phyloP scores from a whole-genome alignment of 768 basidiomycete species.

The Chalciporus sphaerocephalus region DNA sequence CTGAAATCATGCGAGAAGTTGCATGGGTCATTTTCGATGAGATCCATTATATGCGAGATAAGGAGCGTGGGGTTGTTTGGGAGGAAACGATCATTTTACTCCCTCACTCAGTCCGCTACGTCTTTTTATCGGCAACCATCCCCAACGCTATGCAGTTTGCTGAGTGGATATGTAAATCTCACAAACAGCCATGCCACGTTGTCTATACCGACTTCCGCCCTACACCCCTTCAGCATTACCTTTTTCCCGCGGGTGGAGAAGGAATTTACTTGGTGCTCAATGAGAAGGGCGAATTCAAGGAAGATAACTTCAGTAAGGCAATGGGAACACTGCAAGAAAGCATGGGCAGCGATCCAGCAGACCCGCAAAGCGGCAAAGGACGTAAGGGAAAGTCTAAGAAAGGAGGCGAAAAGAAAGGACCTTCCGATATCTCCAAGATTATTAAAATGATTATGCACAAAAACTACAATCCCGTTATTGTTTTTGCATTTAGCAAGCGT shows the following conservation, averaged over 20 bases:
- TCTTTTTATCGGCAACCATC: slow-evolving; percentile 98
- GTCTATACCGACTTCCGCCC: slow-evolving; percentile 99
- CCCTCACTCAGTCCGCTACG: slow-evolving; percentile 93
- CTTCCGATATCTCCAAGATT: slow-evolving; percentile 94
- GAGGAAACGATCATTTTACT: slow-evolving; percentile 98
- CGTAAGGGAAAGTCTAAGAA: slow-evolving; percentile 91
- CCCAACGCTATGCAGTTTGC: slow-evolving; percentile 99
- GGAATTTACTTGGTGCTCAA: slow-evolving; percentile 99
- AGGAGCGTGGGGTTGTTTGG: slow-evolving; percentile 99
- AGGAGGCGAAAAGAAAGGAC: slow-evolving; percentile 88
- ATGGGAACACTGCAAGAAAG: slow-evolving; percentile 90
- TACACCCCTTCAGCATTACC: slow-evolving; percentile 95
- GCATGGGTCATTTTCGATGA: slow-evolving; percentile 99
- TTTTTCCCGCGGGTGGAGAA: slow-evolving; percentile 94
- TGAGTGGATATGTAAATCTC: slow-evolving; percentile 97
- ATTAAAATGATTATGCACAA: slow-evolving; percentile 98
- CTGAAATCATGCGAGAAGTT: slow-evolving; percentile 99
- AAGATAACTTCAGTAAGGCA: slow-evolving; percentile 96
- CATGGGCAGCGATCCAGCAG: slow-evolving; percentile 89
- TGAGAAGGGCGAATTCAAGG: slow-evolving; percentile 93
- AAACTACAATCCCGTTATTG: slow-evolving; percentile 96
- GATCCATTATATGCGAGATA: slow-evolving; percentile 99
- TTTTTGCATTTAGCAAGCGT: slow-evolving; percentile 97
- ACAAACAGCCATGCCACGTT: slow-evolving; percentile 97
- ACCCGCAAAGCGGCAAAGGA: slow-evolving; percentile 77